Percentiles rank a stretch among this genome's conserved stretches.
phyloP scores from a whole-genome alignment of 768 basidiomycete species.

The Bullera alba region DNA sequence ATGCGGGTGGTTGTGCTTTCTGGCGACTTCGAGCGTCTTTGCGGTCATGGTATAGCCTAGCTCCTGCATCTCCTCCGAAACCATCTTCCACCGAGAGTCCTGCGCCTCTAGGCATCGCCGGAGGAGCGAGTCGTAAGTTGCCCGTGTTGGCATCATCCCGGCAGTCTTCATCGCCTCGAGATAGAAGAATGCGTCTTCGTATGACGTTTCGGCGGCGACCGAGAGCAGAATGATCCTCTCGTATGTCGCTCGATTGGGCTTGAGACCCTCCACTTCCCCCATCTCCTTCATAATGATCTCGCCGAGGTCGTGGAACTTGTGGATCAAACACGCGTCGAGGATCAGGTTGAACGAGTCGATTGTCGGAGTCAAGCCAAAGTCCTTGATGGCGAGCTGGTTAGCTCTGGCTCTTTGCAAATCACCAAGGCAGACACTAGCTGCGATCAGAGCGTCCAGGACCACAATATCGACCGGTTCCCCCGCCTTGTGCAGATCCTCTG shows the following conservation, averaged over 20 bases:
- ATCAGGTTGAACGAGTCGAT: conserved; percentile 64
- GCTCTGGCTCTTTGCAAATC: conserved; percentile 73
- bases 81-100: conserved; percentile 61
- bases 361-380: conserved; percentile 56
- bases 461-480: conserved; percentile 55
- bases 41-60: too few relatives aligned
- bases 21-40: too few relatives aligned
- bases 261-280: conserved; percentile 50
- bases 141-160: conserved; percentile 51
- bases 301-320: conserved; percentile 60
- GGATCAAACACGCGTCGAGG: conserved; percentile 58
- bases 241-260: conserved; percentile 59
- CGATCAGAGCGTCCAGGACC: conserved; percentile 62
- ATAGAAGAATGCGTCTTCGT: conserved; percentile 83
- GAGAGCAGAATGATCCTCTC: conserved; percentile 63
- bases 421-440: conserved; percentile 56
- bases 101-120: conserved; percentile 54
- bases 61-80: conserved; percentile 60
- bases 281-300: conserved; percentile 63
- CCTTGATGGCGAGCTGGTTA: conserved; percentile 60
- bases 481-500: conserved; percentile 58
- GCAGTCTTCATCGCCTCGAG: conserved; percentile 78
- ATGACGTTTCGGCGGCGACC: conserved; percentile 58
- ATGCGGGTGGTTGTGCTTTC: too few relatives aligned
- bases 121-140: conserved; percentile 58